Conservation (phyloP, 2,329 filamentous ascomycete genomes). For the Diaporthe longicolla region DNA sequence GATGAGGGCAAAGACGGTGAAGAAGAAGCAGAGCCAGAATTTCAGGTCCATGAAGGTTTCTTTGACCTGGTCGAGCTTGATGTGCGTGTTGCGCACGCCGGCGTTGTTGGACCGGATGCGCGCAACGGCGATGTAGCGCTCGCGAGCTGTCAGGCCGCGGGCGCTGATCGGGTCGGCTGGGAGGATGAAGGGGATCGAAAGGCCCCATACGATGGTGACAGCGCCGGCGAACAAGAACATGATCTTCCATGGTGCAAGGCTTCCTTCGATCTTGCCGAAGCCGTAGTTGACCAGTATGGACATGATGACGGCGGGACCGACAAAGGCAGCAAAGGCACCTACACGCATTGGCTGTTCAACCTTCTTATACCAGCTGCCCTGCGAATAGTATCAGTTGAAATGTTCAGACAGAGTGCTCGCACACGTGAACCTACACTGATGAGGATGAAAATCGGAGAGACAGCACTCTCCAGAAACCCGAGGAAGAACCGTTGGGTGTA, state of each 20-base stretch:
- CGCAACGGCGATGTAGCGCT: constrained; percentile 78
- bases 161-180: constrained; percentile 65
- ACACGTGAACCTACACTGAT: neutral
- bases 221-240: constrained; percentile 47
- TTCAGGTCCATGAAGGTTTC: constrained; percentile 65
- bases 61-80: constrained; percentile 68
- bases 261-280: constrained; percentile 1
- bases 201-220: constrained; percentile 46
- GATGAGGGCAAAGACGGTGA: constrained; percentile 74
- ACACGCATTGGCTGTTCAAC: neutral
- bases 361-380: constrained; percentile 17
- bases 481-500: constrained; percentile 16
- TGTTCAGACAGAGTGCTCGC: no score
- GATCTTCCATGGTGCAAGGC: constrained; percentile 47
- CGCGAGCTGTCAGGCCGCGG: constrained; percentile 73
- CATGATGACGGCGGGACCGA: constrained; percentile 13
- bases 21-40: constrained; percentile 71
- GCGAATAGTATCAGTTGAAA: neutral
- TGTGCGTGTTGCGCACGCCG: constrained; percentile 79
- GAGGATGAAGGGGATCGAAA: constrained; percentile 45
- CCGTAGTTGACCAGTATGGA: constrained; percentile 20
- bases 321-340: neutral
- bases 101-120: constrained; percentile 82
- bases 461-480: constrained; percentile 13
- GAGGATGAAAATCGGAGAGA: constrained; percentile 14